Evolutionary conservation across 257 asterid species (phyloP).

Genomic region (Solanum rostratum): DNA sequence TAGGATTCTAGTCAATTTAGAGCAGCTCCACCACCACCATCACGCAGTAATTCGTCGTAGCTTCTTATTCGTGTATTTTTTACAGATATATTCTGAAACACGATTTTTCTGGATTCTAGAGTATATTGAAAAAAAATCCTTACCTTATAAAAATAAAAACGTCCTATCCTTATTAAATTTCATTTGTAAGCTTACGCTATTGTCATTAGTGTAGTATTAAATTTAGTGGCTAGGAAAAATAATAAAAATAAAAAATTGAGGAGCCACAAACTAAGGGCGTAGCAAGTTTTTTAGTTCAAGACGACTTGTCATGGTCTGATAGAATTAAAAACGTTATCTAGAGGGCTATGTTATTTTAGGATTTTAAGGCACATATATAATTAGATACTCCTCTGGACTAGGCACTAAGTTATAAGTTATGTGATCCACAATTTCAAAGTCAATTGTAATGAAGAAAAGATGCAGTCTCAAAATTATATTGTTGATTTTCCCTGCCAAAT

Average conservation of each 20-base stretch:
- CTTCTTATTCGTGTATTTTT: background rate
- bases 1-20: too few relatives aligned
- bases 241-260: background rate
- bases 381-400: background rate
- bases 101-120: too few relatives aligned
- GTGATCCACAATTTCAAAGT: background rate
- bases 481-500: background rate
- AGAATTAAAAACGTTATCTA: background rate
- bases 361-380: background rate
- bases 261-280: background rate
- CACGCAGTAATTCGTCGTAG: too few relatives aligned
- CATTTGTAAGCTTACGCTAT: fast-evolving
- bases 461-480: background rate
- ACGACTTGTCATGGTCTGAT: background rate
- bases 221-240: background rate
- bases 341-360: background rate
- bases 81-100: background rate
- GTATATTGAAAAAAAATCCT: too few relatives aligned
- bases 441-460: background rate
- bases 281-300: background rate
- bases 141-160: background rate
- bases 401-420: background rate
- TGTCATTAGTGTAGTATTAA: background rate
- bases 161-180: too few relatives aligned
- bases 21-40: too few relatives aligned